Conservation (phyloP, 2,329 filamentous ascomycete genomes). For the Aurifilum marmelostoma region DNA sequence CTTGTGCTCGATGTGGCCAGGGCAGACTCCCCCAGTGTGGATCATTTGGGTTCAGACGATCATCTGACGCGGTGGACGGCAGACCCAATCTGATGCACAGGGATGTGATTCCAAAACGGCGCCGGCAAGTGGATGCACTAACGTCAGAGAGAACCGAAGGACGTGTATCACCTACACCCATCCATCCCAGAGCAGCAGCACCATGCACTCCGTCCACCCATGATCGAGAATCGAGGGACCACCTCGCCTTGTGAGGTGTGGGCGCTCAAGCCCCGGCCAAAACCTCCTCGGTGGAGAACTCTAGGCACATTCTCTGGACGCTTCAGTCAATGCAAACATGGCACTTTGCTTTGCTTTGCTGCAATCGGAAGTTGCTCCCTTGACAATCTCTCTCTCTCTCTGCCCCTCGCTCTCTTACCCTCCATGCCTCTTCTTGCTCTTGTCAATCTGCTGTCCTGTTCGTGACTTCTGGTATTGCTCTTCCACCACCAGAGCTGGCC, state of each 20-base stretch:
- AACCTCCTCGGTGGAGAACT: conserved; percentile 39
- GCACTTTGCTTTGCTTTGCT: conserved; percentile 35
- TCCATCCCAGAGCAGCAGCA: conserved; percentile 31
- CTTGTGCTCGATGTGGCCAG: conserved; percentile 33
- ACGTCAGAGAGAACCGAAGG: conserved; percentile 25
- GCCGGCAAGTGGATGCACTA: conserved; percentile 31
- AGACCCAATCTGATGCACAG: conserved; percentile 43
- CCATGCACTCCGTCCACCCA: conserved; percentile 25
- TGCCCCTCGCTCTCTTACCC: conserved; percentile 31
- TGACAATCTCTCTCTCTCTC: conserved; percentile 30
- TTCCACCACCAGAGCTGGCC: conserved; percentile 32
- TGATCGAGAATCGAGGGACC: conserved; percentile 34
- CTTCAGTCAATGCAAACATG: conserved; percentile 40
- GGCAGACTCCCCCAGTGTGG: conserved; percentile 40
- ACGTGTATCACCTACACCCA: conserved; percentile 30
- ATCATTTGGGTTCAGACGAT: conserved; percentile 46
- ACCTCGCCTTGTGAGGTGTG: conserved; percentile 30
- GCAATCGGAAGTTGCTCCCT: conserved; percentile 38
- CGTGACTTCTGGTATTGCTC: conserved; percentile 10
- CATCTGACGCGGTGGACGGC: conserved; percentile 45
- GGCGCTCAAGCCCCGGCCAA: conserved; percentile 36
- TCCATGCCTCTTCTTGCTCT: conserved; percentile 32
- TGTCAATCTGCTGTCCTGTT: conserved; percentile 21
- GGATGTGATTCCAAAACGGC: conserved; percentile 36
- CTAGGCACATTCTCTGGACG: conserved; percentile 35